Base-by-base conservation (phyloP, 306 rosid genomes). In the Glycine latifolia region DNA sequence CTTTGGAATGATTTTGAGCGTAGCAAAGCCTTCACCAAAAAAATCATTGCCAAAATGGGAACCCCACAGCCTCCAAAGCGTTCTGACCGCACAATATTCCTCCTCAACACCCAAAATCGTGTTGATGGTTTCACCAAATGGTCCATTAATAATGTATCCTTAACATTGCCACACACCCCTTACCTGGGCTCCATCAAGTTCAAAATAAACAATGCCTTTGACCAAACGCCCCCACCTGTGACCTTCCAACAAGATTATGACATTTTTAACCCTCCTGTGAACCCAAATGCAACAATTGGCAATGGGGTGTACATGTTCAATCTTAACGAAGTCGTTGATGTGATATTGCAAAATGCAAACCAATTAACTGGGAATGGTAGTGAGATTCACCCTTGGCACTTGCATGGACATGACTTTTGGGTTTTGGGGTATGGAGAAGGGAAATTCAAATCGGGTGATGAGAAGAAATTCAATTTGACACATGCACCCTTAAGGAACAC, bases 341-440 rank as follows among this genome's bases (percentile, higher is more conserved):
- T 94, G 56, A 88, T 94, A 3, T 77, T 92, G 1, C 97, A 94
- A 26, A 94, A 94, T 37, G 87, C 97, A 0, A 94, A 94, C 17
- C 86, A 84, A 0, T 10, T 94, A 12, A 54, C 0, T 0, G 80
- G 17, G 0, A 91, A 84, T 3, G 81, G 58, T 0, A 94, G 97
- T 73, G 97, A 94, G 58, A 91, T 88, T 13, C 98, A 94, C 60
- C 98, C 98, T 0, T 94, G 97, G 97, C 97, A 94, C 78, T 81
- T 94, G 69, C 98, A 94, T 62, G 98, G 98, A 0, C 98, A 92
- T 66, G 94, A 94, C 16, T 94, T 94, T 31, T 94, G 98, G 98
- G 92, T 94, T 8, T 71, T 94, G 71, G 97, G 91, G 0, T 94
- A 90, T 4, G 98, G 98, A 10, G 98, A 92, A 0, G 98, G 97